A percentile compares a stretch with the other conserved stretches of the same genome.
Conservation (phyloP, 805 yeast species). For the Suhomyces pyralidae region DNA sequence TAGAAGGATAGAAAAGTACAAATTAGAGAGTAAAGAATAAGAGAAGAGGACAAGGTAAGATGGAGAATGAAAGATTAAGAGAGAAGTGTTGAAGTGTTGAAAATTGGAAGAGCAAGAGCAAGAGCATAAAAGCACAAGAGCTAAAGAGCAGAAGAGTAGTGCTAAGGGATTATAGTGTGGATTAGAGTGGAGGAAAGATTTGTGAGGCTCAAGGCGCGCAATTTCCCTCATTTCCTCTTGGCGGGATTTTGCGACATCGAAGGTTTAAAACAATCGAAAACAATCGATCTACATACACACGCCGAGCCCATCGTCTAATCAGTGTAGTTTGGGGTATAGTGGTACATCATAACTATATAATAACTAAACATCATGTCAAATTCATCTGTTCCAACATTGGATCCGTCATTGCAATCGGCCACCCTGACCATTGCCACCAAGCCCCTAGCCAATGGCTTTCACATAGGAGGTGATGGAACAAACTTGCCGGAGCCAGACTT, state of each 20-base stretch:
- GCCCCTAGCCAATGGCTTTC: not conserved
- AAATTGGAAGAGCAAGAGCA: no score
- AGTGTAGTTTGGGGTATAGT: not conserved
- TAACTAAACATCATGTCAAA: not conserved
- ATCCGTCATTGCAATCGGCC: not conserved
- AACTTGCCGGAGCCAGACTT: not conserved
- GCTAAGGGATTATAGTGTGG: no score
- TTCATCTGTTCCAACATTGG: not conserved
- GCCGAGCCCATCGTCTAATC: not conserved
- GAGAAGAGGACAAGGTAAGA: no score
- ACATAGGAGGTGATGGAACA: not conserved
- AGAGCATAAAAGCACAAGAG: no score
- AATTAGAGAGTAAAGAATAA: no score
- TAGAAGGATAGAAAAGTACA: no score
- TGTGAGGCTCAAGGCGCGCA: not conserved
- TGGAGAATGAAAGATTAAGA: no score
- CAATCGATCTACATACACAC: not conserved
- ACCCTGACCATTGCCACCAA: not conserved
- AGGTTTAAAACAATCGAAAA: not conserved
- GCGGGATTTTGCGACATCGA: not conserved
- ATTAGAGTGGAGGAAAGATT: no score
- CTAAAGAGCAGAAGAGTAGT: no score
- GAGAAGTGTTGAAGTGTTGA: no score
- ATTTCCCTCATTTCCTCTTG: not conserved
- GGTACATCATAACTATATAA: not conserved